Base-by-base conservation (phyloP, 768 basidiomycete species). In the Tulasnella sp. region DNA sequence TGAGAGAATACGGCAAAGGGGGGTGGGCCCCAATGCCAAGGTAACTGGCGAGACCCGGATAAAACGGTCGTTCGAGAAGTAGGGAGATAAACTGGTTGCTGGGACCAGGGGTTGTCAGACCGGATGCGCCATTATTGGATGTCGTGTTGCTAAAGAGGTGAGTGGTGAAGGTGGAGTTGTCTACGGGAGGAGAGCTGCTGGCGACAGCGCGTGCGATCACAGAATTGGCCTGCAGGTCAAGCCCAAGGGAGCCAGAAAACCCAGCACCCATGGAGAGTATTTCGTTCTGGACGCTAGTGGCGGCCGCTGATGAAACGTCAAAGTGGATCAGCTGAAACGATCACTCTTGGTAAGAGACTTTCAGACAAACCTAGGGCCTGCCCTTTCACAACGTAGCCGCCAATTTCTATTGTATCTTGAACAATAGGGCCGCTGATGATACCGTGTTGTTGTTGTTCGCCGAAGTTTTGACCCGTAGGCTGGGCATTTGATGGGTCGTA, bases 101-200 rank as follows among this genome's bases (percentile, higher is more conserved):
- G 0, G 86, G 84, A 0, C 83, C 77, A 6, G 68, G 61, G 4
- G 69, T 2, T 19, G 32, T 32, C 4, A 35, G 27, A 21, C 23
- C 21, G 7, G 31, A 17, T 39, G 11, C 36, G 2, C 25, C n/a
- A n/a, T 34, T 34, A n/a, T 19, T 62, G 7, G 66, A 31, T 8
- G 83, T 82, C 0, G 81, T 77, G 58, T 85, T 77, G 41, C 77
- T 77, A 67, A 88, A 83, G 40, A 89, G 70, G 61, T 87, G 87
- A 15, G 83, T 82, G 0, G 79, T 69, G 67, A 82, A 72, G 0
- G 80, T 66, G 2, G 85, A 82, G 43, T 86, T 85, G 61, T 86
- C 82, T 0, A 79, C 76, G 4, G 25, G 15, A 35, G 21, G 21
- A n/a, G 21, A 21, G 58, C 41, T 9, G 50, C 19, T 23, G 34